Conservation (phyloP, 2,329 filamentous ascomycete genomes). For the Sarocladiaceae sp. region DNA sequence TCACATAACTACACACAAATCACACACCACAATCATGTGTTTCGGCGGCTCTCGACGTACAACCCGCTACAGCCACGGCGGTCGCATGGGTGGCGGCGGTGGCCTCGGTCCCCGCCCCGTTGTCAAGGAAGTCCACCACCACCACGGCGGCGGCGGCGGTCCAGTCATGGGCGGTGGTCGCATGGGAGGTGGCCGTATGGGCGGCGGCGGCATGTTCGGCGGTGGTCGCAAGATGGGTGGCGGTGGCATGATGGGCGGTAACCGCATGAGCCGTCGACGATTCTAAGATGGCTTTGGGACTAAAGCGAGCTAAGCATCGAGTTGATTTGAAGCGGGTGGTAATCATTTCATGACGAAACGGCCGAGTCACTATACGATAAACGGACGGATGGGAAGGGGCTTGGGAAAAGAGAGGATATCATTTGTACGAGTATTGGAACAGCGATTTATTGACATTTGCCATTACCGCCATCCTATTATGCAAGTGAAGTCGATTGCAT, state of each 20-base stretch:
- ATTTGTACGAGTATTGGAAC: neutral
- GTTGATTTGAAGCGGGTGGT: too few relatives aligned
- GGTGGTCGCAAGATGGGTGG: slow-evolving; percentile 4
- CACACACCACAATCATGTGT: neutral
- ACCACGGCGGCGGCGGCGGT: slow-evolving; percentile 2
- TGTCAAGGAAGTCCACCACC: slow-evolving; percentile 2
- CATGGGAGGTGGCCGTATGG: slow-evolving; percentile 3
- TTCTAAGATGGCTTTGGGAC: too few relatives aligned
- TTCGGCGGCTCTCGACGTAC: slow-evolving; percentile 5
- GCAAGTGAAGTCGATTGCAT: too few relatives aligned
- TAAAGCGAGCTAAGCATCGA: too few relatives aligned
- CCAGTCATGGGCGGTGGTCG: slow-evolving; percentile 5
- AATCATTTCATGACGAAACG: neutral
- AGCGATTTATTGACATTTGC: too few relatives aligned
- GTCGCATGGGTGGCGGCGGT: slow-evolving; percentile 1
- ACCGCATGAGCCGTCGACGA: slow-evolving; percentile 2
- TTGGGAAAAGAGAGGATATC: neutral
- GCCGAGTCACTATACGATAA: neutral
- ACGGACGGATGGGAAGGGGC: neutral
- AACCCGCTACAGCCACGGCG: neutral
- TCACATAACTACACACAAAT: neutral
- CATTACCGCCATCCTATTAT: too few relatives aligned
- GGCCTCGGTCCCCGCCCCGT: neutral
- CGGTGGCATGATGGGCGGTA: neutral
- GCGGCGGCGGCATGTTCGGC: slow-evolving; percentile 2